phyloP scores from a whole-genome alignment of 2,329 filamentous ascomycete genomes.

The Ophiosphaerella herpotricha region DNA sequence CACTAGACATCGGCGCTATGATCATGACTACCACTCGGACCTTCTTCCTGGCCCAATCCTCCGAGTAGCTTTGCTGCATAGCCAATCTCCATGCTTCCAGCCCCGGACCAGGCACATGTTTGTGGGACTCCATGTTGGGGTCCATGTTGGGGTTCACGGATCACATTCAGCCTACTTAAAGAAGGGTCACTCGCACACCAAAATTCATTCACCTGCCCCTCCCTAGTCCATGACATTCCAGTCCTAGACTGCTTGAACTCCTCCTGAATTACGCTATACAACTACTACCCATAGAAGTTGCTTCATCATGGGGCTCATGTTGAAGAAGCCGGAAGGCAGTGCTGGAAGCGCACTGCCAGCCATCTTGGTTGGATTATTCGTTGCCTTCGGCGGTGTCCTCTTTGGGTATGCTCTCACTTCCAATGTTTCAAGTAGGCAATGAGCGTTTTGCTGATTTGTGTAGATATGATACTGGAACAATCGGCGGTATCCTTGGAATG shows the following conservation, averaged over 20 bases:
- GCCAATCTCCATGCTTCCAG: conserved; percentile 26
- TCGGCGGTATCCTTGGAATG: conserved; percentile 72
- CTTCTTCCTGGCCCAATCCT: conserved; percentile 20
- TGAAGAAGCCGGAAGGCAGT: conserved; percentile 74
- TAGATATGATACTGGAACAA: conserved; percentile 48
- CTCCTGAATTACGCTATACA: neutral
- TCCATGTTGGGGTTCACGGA: conserved; percentile 11
- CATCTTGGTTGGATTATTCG: conserved; percentile 50
- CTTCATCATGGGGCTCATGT: conserved; percentile 41
- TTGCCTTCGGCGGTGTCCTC: conserved; percentile 53
- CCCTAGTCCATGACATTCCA: neutral
- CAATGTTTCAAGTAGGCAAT: neutral
- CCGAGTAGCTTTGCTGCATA: conserved; percentile 1
- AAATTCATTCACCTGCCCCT: conserved; percentile 2
- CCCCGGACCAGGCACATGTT: conserved; percentile 21
- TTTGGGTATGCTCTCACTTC: conserved; percentile 38
- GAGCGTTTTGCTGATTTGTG: conserved; percentile 9
- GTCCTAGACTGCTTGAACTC: neutral
- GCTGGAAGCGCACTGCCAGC: conserved; percentile 58
- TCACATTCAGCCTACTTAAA: conserved; percentile 30
- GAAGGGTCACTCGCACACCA: conserved; percentile 9
- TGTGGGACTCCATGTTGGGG: conserved; percentile 24
- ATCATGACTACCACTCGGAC: conserved; percentile 16
- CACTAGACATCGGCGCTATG: conserved; percentile 4
- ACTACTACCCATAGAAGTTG: conserved; percentile 3